Conservation (phyloP, 805 yeast species). For the Hanseniaspora singularis region DNA sequence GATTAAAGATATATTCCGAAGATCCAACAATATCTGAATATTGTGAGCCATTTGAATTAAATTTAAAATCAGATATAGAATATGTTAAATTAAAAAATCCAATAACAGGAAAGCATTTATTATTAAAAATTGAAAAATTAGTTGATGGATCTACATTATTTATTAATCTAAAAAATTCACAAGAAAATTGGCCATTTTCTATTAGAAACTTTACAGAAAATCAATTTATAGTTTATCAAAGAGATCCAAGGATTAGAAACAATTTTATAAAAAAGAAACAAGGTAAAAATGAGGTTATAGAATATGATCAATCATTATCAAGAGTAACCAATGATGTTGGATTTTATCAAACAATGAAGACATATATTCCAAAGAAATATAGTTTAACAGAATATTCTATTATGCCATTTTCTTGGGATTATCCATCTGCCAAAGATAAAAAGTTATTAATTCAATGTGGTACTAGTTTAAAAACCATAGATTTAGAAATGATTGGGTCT, state of each 20-base stretch:
- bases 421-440: constrained; percentile 77
- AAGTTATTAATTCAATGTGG: constrained; percentile 64
- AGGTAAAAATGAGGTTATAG: constrained; percentile 35
- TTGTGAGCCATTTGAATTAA: constrained; percentile 77
- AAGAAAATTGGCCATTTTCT: constrained; percentile 81
- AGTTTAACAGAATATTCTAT: constrained; percentile 78
- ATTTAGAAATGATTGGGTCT: constrained; percentile 86
- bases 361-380: constrained; percentile 66
- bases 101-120: constrained; percentile 46
- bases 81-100: constrained; percentile 58
- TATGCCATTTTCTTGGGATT: constrained; percentile 98
- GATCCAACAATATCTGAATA: constrained; percentile 35
- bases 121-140: constrained; percentile 59
- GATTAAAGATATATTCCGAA: constrained; percentile 43
- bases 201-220: constrained; percentile 77
- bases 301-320: constrained; percentile 42
- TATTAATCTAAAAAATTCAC: constrained; percentile 60
- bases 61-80: constrained; percentile 55
- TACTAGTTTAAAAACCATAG: constrained; percentile 64
- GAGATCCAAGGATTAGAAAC: constrained; percentile 47
- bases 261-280: constrained; percentile 24
- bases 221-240: constrained; percentile 79
- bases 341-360: constrained; percentile 6
- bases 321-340: constrained; percentile 30
- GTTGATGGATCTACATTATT: constrained; percentile 77